These are phyloP conservation scores for Gymnopus androsaceus DNA, from an alignment of 1,284 basidiomycete species.

Conservation along the genomic window DNA sequence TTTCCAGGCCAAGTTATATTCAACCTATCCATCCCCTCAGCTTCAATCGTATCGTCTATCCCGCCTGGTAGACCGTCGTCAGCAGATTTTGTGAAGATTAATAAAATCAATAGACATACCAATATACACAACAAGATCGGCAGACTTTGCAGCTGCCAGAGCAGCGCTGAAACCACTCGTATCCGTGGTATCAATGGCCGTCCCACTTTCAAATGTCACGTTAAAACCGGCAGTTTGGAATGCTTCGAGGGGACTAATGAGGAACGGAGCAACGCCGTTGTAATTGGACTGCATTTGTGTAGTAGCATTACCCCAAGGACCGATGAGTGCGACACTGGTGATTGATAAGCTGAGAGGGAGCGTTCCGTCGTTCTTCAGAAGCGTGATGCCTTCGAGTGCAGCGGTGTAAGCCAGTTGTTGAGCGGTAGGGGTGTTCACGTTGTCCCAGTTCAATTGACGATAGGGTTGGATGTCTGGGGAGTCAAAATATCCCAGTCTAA, in stretches of 20 bases:
- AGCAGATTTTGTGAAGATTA: too few species aligned
- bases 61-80: too few species aligned
- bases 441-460: slow-evolving; percentile 46
- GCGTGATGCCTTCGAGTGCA: slow-evolving; percentile 53
- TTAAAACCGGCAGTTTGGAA: slow-evolving; percentile 48
- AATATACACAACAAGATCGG: slow-evolving; percentile 58
- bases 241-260: slow-evolving; percentile 53
- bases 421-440: slow-evolving; percentile 47
- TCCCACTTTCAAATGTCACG: slow-evolving; percentile 45
- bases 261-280: slow-evolving; percentile 51
- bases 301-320: slow-evolving; percentile 59
- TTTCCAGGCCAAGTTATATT: slow-evolving; percentile 57
- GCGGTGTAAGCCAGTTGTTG: slow-evolving; percentile 52
- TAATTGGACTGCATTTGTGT: slow-evolving; percentile 60
- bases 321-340: slow-evolving; percentile 52
- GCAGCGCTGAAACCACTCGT: slow-evolving; percentile 59
- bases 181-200: slow-evolving; percentile 38
- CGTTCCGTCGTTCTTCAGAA: slow-evolving; percentile 59
- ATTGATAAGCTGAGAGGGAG: slow-evolving; percentile 45
- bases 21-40: slow-evolving; percentile 50
- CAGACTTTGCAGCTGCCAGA: slow-evolving; percentile 61
- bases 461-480: slow-evolving; percentile 49
- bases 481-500: slow-evolving; percentile 59
- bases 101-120: too few species aligned
- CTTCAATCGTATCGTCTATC: slow-evolving; percentile 53